These are phyloP conservation scores for Ambrosia artemisiifolia DNA, from an alignment of 129 eudicot genomes.

Conservation along the genomic window DNA sequence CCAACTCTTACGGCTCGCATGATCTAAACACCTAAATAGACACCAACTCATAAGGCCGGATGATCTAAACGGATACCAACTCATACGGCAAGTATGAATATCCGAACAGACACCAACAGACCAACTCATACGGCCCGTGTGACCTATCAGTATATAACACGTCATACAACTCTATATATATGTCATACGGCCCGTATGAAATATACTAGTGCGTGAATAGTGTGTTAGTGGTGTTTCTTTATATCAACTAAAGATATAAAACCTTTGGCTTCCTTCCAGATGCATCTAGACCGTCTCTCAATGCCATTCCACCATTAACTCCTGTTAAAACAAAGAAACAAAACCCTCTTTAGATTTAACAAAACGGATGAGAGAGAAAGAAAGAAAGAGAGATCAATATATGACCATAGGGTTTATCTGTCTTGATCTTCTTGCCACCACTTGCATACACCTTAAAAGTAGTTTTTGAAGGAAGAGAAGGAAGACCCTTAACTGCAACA, in stretches of 20 bases:
- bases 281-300: slow-evolving; percentile 65
- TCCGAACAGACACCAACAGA: too few relatives aligned
- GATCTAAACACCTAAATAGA: too few relatives aligned
- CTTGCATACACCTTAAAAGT: slow-evolving; percentile 55
- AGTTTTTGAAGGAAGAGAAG: slow-evolving; percentile 52
- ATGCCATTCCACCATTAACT: slow-evolving; percentile 59
- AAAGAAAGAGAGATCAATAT: not conserved
- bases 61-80: too few relatives aligned
- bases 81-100: too few relatives aligned
- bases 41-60: too few relatives aligned
- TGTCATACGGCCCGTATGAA: too few relatives aligned
- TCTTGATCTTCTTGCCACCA: slow-evolving; percentile 83
- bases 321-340: slow-evolving; percentile 28
- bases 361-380: not conserved
- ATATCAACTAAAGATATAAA: not conserved
- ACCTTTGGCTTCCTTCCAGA: slow-evolving; percentile 78
- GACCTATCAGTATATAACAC: too few relatives aligned
- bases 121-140: too few relatives aligned
- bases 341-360: not conserved
- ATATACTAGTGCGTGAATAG: too few relatives aligned
- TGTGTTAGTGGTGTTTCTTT: too few relatives aligned
- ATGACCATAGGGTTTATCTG: slow-evolving; percentile 67
- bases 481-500: slow-evolving; percentile 62
- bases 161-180: too few relatives aligned
- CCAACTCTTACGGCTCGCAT: too few relatives aligned